A percentile compares a stretch with the other conserved stretches of the same genome.
Conservation (phyloP, 352 stramenopile genomes). For the Lagenidium sp. region DNA sequence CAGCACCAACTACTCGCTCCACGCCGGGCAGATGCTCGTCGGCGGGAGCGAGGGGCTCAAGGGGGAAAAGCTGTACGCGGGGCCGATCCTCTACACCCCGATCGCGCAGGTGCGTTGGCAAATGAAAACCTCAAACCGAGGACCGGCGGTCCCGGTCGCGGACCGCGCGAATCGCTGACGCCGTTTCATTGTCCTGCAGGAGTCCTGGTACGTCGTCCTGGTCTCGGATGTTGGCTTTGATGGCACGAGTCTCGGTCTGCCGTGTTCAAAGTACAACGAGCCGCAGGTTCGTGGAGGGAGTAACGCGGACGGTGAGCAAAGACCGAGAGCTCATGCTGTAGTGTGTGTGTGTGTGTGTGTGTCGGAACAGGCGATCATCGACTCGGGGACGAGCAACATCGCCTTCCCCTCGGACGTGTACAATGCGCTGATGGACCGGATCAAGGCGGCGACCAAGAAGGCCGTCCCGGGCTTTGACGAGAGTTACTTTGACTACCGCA, state of each 20-base stretch:
- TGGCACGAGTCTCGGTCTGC: constrained; percentile 41
- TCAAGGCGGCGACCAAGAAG: constrained; percentile 42
- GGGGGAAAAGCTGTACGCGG: constrained; percentile 48
- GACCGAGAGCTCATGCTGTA: no score
- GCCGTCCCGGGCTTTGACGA: constrained; percentile 52
- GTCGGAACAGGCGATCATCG: constrained; percentile 48
- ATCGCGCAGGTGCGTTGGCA: constrained; percentile 39
- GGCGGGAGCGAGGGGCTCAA: constrained; percentile 47
- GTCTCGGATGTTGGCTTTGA: constrained; percentile 67
- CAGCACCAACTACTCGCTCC: constrained; percentile 33
- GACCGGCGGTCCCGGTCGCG: no score
- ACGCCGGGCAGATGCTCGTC: constrained; percentile 55
- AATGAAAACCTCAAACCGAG: no score
- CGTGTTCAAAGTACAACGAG: constrained; percentile 63
- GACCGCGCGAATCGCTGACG: no score
- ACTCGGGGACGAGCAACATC: constrained; percentile 79
- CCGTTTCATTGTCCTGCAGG: constrained; percentile 15
- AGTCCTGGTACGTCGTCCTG: constrained; percentile 77
- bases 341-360: no score
- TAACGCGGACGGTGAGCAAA: no score
- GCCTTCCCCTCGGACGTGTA: constrained; percentile 69
- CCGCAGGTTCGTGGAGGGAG: constrained; percentile 24
- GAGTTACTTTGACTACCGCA: constrained; percentile 61
- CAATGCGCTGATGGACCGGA: constrained; percentile 60
- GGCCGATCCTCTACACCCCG: constrained; percentile 70